These are phyloP conservation scores for Blastocystis sp. DNA, from an alignment of 352 stramenopile genomes.

Conservation along the genomic window DNA sequence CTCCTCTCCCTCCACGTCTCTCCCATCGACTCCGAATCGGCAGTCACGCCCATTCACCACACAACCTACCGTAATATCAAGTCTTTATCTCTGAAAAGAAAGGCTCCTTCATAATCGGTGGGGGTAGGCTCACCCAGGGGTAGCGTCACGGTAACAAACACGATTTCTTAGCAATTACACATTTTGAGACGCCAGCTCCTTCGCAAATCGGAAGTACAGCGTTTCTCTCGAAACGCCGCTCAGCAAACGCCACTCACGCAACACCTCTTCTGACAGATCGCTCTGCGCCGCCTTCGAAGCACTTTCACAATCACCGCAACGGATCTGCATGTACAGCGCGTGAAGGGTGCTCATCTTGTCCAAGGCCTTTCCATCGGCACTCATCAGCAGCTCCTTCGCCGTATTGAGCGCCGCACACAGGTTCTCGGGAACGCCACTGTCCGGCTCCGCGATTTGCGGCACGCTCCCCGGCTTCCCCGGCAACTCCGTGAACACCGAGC, in stretches of 20 bases:
- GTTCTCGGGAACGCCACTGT: not conserved
- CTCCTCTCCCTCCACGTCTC: not conserved
- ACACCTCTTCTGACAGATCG: not conserved
- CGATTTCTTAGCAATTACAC: not conserved
- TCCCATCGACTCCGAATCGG: not conserved
- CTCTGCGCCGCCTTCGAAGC: not conserved
- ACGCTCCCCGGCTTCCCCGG: not conserved
- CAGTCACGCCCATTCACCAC: not conserved
- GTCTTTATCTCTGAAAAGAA: not conserved
- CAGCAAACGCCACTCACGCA: not conserved
- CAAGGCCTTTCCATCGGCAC: not conserved
- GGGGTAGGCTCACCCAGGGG: not conserved
- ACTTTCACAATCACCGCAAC: not conserved
- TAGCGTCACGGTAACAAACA: not conserved
- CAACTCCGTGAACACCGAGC: not conserved
- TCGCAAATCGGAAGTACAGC: slow-evolving; percentile 18
- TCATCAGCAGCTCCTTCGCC: slow-evolving; percentile 15
- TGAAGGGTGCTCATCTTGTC: not conserved
- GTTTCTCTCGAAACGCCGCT: not conserved
- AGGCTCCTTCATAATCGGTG: not conserved
- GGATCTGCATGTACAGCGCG: slow-evolving; percentile 35
- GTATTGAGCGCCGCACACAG: not conserved
- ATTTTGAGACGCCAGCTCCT: slow-evolving; percentile 26
- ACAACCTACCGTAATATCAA: slow-evolving; percentile 38
- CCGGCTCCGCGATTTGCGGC: not conserved